Base-by-base conservation (phyloP, 2,329 filamentous ascomycete genomes). In the Ascochyta pisi region DNA sequence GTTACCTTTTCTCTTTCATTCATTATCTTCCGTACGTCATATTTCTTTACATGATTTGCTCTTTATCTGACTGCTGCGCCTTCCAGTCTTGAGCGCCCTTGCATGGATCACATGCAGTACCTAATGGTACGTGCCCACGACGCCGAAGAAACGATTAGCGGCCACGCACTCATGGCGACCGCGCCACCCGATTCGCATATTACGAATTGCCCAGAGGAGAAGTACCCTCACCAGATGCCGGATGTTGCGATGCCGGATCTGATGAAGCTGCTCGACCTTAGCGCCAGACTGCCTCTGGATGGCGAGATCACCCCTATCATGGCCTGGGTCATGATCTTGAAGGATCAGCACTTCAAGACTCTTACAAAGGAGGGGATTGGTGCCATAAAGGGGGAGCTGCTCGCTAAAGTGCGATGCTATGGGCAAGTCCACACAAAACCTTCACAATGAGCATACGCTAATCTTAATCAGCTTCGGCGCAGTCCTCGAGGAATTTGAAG, bases 221-320 rank as follows among this genome's bases (percentile, higher is more conserved):
- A 79, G 42, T 87, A 87, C 67, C 82, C 83, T 47, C 86, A 89
- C 71, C 86, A 90, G 73, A 94, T 93, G 45, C 94, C 92, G 78
- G 89, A 95, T 71, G 65, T 74, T 50, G 87, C 84, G 56, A 90
- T 89, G 72, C 84, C 84, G 34, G 91, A 95, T 68, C 82, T 99
- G 45, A 81, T 88, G 47, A 96, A 90, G 50, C 81, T 98, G 50
- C 84, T 97, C 57, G 90, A 96, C 70, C 83, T 97, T 51, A 96
- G 92, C 78, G 85, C 88, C 65, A 87, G 88, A 66, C 82, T 97
- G 24, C 88, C 95, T 65, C 85, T 95, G 50, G 91, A 95, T 58
- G 92, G 92, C 48, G 91, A 96, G 77, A 91, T 98, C 68, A 98
- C 94, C 16, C 95, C 95, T 0, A 90, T 97, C 63, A 96, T 96